phyloP scores from a whole-genome alignment of 2,329 filamentous ascomycete species.

The Diaporthe amygdali region DNA sequence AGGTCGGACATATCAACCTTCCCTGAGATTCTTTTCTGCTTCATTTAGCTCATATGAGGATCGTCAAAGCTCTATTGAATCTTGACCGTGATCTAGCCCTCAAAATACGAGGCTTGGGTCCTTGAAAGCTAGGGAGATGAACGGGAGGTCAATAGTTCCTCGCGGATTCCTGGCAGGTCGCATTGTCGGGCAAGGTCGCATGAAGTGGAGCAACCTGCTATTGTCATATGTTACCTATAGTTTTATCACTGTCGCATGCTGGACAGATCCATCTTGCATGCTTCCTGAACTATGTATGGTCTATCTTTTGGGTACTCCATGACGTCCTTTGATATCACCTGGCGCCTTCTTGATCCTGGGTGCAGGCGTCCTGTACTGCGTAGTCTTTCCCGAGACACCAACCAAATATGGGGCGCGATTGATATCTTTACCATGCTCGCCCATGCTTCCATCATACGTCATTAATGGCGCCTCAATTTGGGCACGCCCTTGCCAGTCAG shows the following conservation, averaged over 20 bases:
- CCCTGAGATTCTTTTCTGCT: neutral
- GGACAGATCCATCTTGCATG: neutral
- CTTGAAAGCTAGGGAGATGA: neutral
- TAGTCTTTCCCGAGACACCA: neutral
- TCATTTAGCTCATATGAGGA: neutral
- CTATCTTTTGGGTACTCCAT: constrained; percentile 4
- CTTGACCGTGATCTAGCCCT: neutral
- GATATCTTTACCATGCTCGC: neutral
- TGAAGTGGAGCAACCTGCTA: neutral
- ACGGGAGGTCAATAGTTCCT: neutral
- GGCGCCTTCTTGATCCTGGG: neutral
- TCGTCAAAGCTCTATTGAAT: neutral
- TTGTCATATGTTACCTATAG: neutral
- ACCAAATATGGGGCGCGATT: neutral
- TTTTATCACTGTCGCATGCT: neutral
- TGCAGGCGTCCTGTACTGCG: neutral
- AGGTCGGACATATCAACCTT: constrained; percentile 48
- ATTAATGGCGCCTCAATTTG: neutral
- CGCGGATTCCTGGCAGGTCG: neutral
- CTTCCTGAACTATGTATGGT: neutral
- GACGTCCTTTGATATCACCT: neutral
- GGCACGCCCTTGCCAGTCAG: neutral
- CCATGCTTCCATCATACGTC: neutral
- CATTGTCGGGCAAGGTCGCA: neutral
- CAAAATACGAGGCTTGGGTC: neutral